A percentile compares a stretch with the other conserved stretches of the same genome.
Evolutionary conservation across 306 rosid genomes (phyloP).

Genomic region (Gynostemma pentaphyllum): DNA sequence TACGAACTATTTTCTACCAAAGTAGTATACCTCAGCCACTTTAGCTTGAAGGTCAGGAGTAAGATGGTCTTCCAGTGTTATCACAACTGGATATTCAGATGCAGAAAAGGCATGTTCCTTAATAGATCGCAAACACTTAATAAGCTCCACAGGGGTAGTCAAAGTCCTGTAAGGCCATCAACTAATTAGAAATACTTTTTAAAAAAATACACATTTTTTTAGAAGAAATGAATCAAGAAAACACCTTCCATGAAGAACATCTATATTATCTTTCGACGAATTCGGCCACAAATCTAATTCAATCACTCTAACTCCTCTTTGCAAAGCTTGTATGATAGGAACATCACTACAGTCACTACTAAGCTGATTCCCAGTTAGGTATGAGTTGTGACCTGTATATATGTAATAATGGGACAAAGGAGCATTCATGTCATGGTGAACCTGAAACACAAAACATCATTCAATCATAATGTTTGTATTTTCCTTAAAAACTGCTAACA

Average conservation of each 20-base stretch:
- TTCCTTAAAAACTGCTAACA: neutral
- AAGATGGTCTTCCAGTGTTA: constrained; percentile 92
- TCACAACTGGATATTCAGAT: constrained; percentile 85
- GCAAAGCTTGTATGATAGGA: constrained; percentile 60
- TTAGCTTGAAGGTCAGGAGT: constrained; percentile 90
- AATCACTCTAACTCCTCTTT: constrained; percentile 86
- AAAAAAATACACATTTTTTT: neutral
- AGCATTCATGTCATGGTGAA: constrained; percentile 76
- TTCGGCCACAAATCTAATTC: constrained; percentile 99
- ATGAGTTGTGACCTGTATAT: constrained; percentile 92
- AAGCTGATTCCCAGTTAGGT: constrained; percentile 91
- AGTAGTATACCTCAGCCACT: constrained; percentile 57
- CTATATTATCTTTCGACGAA: constrained; percentile 52
- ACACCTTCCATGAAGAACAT: constrained; percentile 97
- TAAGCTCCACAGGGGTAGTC: constrained; percentile 86
- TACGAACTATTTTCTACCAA: no score
- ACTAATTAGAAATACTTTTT: neutral
- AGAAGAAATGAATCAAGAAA: neutral
- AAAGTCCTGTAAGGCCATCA: constrained; percentile 45
- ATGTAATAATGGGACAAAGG: constrained; percentile 90
- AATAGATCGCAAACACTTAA: constrained; percentile 76
- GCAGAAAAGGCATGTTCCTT: constrained; percentile 67
- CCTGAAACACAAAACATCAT: constrained; percentile 28
- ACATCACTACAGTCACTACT: constrained; percentile 94
- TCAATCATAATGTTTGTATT: neutral